Evolutionary conservation across 2,329 filamentous ascomycete species (phyloP), one percentile per base, ranked within the genome.

Genomic region (Dactylonectria macrodidyma): DNA sequence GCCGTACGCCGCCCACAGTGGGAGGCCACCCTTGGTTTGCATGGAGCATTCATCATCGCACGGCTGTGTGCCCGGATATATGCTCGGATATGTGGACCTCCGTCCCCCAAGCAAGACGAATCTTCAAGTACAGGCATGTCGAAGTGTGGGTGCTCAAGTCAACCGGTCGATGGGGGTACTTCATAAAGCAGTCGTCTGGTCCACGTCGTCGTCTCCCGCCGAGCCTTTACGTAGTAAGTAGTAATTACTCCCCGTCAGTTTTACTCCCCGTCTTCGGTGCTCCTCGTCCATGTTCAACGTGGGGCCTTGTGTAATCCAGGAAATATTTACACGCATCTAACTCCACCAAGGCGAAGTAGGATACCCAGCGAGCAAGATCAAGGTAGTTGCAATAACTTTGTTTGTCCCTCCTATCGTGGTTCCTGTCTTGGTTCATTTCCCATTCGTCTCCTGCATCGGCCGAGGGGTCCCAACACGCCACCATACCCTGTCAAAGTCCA

Each of bases 311-410:
- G 30, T 48, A 38, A 26, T 44, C 59, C 50, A 22, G 16, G 14
- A 14, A 8, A 30, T 14, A 54, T 22, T 9, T 36, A 30, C 36
- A 11, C 50, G 56, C 46, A 30, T 33, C 36, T 48, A 16, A 22
- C 41, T 56, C 50, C 41, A 33, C 34, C 48, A 26, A 60, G 48
- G 55, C 14, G n/a, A 58, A 50, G 54, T 48, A 34, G 38, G 34
- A 30, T 34, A 63, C 33, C 26, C 54, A n/a, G 60, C 34, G 41
- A 34, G 44, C 50, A 44, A 24, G 52, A 19, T n/a, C 24, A 67
- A 56, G n/a, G 41, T 47, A 34, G 55, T 33, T 61, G 46, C 54
- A 47, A 48, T 50, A 58, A 65, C 50, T 30, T 19, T 34, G 50
- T 62, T 62, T 30, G 26, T 19, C 26, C 26, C 26, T 41, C 38